Evolutionary conservation across 768 basidiomycete species (phyloP).

Genomic region (Naganishia kalamii): DNA sequence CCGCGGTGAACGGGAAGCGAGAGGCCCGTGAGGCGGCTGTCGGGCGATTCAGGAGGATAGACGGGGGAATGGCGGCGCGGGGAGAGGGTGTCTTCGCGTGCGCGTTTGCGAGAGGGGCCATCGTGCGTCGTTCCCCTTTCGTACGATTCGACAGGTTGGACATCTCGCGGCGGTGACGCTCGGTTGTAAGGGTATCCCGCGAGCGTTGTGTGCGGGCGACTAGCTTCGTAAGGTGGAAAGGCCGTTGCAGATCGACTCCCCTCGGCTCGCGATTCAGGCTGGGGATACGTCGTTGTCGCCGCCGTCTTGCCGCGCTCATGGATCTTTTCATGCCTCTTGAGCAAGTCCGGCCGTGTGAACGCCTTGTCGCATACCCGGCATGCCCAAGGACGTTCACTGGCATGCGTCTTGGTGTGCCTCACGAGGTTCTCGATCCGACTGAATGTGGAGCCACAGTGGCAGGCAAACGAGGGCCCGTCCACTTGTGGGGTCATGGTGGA

Average conservation of each 20-base stretch:
- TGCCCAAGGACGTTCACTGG: neutral
- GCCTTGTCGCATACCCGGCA: slow-evolving; percentile 10
- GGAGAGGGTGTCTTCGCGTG: too few relatives aligned
- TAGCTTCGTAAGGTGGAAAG: neutral
- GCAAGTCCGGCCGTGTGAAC: slow-evolving; percentile 1
- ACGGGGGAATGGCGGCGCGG: too few relatives aligned
- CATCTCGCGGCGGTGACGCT: neutral
- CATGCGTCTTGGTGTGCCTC: slow-evolving; percentile 12
- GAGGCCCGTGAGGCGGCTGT: neutral
- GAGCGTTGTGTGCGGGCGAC: neutral
- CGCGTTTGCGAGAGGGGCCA: too few relatives aligned
- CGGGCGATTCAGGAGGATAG: neutral
- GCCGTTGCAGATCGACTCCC: neutral
- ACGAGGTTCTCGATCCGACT: slow-evolving; percentile 16
- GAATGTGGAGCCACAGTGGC: slow-evolving; percentile 7
- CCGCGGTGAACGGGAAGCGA: neutral
- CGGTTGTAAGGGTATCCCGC: slow-evolving; percentile 7
- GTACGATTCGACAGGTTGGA: too few relatives aligned
- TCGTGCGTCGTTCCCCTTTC: neutral
- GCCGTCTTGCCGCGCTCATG: neutral
- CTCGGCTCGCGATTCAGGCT: too few relatives aligned
- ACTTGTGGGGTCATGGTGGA: neutral
- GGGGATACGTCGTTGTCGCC: neutral
- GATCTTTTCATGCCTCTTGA: slow-evolving; percentile 14
- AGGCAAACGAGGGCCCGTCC: slow-evolving; percentile 8